Base-by-base conservation (phyloP, 2,329 filamentous ascomycete genomes). In the Coccinonectria pachysandricola region DNA sequence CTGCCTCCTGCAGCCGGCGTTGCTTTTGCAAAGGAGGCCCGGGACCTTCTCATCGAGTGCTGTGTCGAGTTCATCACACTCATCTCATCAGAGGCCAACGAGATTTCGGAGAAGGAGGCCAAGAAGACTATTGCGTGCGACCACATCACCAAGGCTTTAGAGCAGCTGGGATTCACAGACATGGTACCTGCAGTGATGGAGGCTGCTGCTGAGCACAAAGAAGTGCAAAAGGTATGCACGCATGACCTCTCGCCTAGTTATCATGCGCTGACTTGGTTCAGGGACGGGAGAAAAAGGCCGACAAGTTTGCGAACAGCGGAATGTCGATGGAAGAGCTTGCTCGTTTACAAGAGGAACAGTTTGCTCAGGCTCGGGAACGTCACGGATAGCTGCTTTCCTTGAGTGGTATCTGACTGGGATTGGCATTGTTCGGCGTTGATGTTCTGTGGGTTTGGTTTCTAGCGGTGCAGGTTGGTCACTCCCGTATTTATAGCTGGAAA, bases 111-210 rank as follows among this genome's bases (percentile, higher is more conserved):
- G 55, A 94, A 94, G 57, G 91, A 98, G 50, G 85, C 87, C 25
- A 98, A 98, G 65, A 98, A 98, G 70, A 98, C 91, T 4, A 98
- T 98, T 45, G 88, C 88, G 8, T 93, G 85, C 55, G 91, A 98
- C 48, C 91, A 98, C 61, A 92, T 98, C 46, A 92, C 88, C 49
- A 88, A 88, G 50, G 91, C 91, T 1, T 70, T 98, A 21, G 82
- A 88, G 45, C 83, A 93, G 46, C 72, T 98, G 12, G 91, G 88
- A 2, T 98, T 96, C 54, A 71, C 77, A 7, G 86, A 94, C 44
- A 98, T 96, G 50, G 82, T 98, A 6, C 75, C 79, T 10, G 82
- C 87, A 33, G 84, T 98, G 8, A 60, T 86, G 30, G 82, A 85
- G 41, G 85, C 91, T 7, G 87, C 87, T 3, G 78, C 79, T 28